Evolutionary conservation across 108 stramenopile genomes (phyloP).

Genomic region (Craspedostauros australis): DNA sequence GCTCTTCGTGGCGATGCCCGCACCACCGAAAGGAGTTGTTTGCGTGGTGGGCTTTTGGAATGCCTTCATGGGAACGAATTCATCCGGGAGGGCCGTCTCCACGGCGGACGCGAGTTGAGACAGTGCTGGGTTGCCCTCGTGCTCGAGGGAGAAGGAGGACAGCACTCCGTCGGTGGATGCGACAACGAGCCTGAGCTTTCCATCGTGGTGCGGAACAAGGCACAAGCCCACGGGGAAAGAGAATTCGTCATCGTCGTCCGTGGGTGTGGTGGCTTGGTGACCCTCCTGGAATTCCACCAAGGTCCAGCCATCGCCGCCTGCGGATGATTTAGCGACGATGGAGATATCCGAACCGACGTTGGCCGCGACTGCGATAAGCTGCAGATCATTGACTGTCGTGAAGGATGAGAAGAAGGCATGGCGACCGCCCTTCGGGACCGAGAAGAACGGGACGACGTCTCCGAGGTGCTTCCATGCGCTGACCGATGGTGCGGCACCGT

Average conservation of each 20-base stretch:
- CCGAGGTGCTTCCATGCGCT: constrained; percentile 50
- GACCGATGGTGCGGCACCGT: constrained; percentile 10
- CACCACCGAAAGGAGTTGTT: no score
- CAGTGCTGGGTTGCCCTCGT: constrained; percentile 19
- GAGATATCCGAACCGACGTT: constrained; percentile 71
- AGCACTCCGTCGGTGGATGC: constrained; percentile 59
- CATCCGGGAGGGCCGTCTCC: no score
- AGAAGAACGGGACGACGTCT: constrained; percentile 81
- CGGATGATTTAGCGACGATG: constrained; percentile 23
- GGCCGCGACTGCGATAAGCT: constrained; percentile 56
- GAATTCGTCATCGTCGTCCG: constrained; percentile 80
- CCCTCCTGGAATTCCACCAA: constrained; percentile 73
- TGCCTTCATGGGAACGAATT: no score
- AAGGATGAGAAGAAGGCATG: constrained; percentile 64
- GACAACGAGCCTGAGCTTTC: constrained; percentile 23
- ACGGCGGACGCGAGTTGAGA: no score
- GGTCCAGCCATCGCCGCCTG: constrained; percentile 31
- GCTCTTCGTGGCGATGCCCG: no score
- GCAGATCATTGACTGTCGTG: constrained; percentile 5
- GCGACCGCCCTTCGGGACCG: constrained; percentile 62
- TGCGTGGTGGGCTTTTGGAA: no score
- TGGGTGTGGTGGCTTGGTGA: constrained; percentile 47
- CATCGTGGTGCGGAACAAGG: constrained; percentile 27
- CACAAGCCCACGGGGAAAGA: constrained; percentile 58
- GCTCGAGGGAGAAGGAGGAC: constrained; percentile 24